These are phyloP conservation scores for Ostreobium quekettii DNA, from an alignment of 139 green algal species.

Conservation along the genomic window DNA sequence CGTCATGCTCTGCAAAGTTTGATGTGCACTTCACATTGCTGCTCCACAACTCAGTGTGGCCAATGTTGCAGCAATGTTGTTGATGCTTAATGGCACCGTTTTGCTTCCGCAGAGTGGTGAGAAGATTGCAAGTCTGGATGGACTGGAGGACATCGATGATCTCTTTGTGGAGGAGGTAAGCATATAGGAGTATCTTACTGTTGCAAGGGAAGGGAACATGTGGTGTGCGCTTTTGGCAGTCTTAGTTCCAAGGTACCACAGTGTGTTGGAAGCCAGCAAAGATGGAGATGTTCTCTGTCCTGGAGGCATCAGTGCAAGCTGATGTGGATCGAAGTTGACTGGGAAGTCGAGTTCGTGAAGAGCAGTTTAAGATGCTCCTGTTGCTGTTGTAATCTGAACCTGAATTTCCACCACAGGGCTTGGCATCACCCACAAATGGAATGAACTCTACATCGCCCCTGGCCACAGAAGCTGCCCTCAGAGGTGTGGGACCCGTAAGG, in stretches of 20 bases:
- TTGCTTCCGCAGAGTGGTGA: constrained; percentile 36
- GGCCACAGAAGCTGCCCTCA: too few relatives aligned
- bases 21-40: neutral
- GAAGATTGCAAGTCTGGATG: constrained; percentile 34
- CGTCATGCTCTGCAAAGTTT: neutral
- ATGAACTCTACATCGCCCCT: too few relatives aligned
- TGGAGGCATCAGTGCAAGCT: neutral
- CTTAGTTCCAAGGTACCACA: too few relatives aligned
- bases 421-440: too few relatives aligned
- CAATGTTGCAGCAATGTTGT: neutral
- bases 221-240: too few relatives aligned
- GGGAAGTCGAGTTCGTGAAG: neutral
- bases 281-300: neutral
- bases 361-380: too few relatives aligned
- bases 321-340: neutral
- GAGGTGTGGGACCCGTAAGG: too few relatives aligned
- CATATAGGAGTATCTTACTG: neutral
- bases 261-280: neutral
- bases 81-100: neutral
- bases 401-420: too few relatives aligned
- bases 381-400: too few relatives aligned
- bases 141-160: constrained; percentile 63
- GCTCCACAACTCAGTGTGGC: neutral
- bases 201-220: neutral
- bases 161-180: constrained; percentile 47